These are phyloP conservation scores for Aureobasidium sp. DNA, from an alignment of 2,329 filamentous ascomycete genomes.

Conservation along the genomic window DNA sequence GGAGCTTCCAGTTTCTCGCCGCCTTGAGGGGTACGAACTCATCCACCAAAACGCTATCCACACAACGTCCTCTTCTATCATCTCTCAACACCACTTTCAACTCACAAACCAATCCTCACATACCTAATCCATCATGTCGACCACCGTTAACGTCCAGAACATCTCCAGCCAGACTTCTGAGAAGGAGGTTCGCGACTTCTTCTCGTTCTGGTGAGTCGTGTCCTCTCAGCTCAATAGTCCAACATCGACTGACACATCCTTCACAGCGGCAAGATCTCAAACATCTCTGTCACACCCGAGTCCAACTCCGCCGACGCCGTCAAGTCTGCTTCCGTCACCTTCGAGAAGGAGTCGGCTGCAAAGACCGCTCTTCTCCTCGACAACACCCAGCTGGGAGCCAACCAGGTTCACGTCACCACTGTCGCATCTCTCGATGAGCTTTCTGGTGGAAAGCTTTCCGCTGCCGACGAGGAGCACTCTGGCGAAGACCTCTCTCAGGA, in stretches of 20 bases:
- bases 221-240: neutral
- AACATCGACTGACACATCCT: neutral
- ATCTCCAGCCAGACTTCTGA: slow-evolving; percentile 76
- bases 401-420: slow-evolving; percentile 69
- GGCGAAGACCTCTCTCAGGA: slow-evolving; percentile 74
- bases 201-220: slow-evolving; percentile 73
- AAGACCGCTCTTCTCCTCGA: slow-evolving; percentile 96
- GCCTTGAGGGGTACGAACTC: neutral
- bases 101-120: neutral
- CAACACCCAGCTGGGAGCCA: slow-evolving; percentile 81
- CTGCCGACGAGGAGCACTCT: slow-evolving; percentile 43
- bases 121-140: slow-evolving; percentile 34
- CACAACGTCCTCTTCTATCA: neutral
- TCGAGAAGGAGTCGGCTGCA: slow-evolving; percentile 93
- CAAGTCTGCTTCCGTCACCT: slow-evolving; percentile 85
- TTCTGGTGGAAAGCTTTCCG: slow-evolving; percentile 49
- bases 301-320: slow-evolving; percentile 47
- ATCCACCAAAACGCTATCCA: neutral
- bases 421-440: slow-evolving; percentile 58
- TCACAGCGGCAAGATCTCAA: slow-evolving; percentile 77
- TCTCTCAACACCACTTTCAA: neutral
- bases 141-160: slow-evolving; percentile 80
- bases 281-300: slow-evolving; percentile 63
- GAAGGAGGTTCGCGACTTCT: slow-evolving; percentile 91
- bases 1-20: neutral